Base-by-base conservation (phyloP, 2,329 filamentous ascomycete species). In the Aphanocladium album region DNA sequence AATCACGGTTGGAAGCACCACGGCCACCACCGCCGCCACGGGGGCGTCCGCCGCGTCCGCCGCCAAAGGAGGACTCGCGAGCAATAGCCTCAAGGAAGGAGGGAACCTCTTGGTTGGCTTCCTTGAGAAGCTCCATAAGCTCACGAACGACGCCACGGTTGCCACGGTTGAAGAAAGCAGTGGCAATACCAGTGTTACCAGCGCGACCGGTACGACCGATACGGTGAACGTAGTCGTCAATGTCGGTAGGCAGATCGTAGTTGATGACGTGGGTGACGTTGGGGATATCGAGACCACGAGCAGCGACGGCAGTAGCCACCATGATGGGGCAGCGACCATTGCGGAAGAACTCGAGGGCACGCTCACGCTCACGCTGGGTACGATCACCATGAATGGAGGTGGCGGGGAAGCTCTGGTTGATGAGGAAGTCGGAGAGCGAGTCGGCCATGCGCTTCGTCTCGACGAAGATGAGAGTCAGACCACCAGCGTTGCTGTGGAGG, bases 371-470 rank as follows among this genome's bases (percentile, higher is more conserved):
- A 68, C 93, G 93, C 83, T 99, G 95, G 62, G 93, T 98, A 70
- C 95, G 92, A 77, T 99, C 95, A 76, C 95, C 95, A 79, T 99
- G 95, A 72, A 99, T 99, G 57, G 95, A 97, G 19, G 95, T 99
- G 58, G 95, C 95, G 9, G 93, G 93, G 86, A 99, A 97, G 76
- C 87, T 93, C 79, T 98, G 93, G 82, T 97, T 97, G 82, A 98
- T 96, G 63, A 99, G 81, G 83, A 97, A 99, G 75, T 99, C 95
- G 64, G 93, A 98, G 59, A 99, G 83, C 17, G 93, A 93, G 77
- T 99, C 95, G 63, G 95, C 95, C 93, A 98, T 98, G 69, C 95
- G 93, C 88, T 99, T 99, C 64, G 95, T 98, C 83, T 98, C 95
- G 65, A 99, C 95, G 79, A 99, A 99, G 74, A 99, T 97, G 64